phyloP scores from a whole-genome alignment of 78 protist genomes.

The Speleostelium caveatum region DNA sequence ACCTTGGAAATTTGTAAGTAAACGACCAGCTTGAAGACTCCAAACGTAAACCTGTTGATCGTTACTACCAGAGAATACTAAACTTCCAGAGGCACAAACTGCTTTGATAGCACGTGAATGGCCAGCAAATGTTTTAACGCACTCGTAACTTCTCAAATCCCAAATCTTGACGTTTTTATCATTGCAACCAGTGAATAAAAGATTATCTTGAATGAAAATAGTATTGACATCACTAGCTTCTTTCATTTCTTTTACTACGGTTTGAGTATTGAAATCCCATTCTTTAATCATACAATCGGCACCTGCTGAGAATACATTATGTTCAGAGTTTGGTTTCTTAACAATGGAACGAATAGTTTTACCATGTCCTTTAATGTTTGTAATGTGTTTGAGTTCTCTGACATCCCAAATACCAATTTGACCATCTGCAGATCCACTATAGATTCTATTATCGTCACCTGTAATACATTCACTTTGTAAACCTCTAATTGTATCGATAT shows the following conservation, averaged over 20 bases:
- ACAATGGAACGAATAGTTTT: constrained; percentile 33
- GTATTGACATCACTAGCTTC: constrained; percentile 66
- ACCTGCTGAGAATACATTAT: constrained; percentile 41
- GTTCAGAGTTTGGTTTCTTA: background rate
- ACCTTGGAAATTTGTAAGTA: constrained; percentile 73
- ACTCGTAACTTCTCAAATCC: constrained; percentile 74
- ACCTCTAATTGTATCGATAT: constrained; percentile 60
- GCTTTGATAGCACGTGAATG: constrained; percentile 74
- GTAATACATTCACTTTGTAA: constrained; percentile 62
- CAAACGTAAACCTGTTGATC: constrained; percentile 74
- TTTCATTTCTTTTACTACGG: constrained; percentile 27
- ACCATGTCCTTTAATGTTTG: constrained; percentile 54
- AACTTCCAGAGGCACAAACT: constrained; percentile 57
- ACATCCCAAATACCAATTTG: constrained; percentile 63
- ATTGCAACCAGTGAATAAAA: constrained; percentile 74
- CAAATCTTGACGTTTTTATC: constrained; percentile 83
- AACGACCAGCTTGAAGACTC: constrained; percentile 30
- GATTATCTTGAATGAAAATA: constrained; percentile 54
- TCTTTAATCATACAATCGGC: constrained; percentile 46
- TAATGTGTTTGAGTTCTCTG: constrained; percentile 28
- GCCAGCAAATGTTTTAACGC: constrained; percentile 62
- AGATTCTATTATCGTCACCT: constrained; percentile 27
- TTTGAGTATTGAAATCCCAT: constrained; percentile 61
- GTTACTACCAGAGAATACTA: constrained; percentile 73
- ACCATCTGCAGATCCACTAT: constrained; percentile 64